These are phyloP conservation scores for Nicotiana tomentosiformis DNA, from an alignment of 257 asterid genomes.

Conservation along the genomic window DNA sequence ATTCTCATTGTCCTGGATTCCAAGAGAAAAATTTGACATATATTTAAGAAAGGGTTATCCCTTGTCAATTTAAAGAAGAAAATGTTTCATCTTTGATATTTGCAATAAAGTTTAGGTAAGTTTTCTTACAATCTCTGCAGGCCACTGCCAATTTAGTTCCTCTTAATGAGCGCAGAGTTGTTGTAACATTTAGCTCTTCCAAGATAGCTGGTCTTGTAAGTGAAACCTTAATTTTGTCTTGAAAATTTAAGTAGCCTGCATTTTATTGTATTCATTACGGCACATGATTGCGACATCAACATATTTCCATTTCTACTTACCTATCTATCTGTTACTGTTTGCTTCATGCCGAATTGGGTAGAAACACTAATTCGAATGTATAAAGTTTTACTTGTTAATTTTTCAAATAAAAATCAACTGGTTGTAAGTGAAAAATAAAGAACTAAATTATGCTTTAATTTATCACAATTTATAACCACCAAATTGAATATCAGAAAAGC, in stretches of 20 bases:
- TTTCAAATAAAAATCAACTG: neutral
- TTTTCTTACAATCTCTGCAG: slow-evolving; percentile 7
- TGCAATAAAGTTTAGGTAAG: neutral
- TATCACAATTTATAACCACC: too few species aligned
- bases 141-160: slow-evolving; percentile 56
- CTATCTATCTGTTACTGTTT: neutral
- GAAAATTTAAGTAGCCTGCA: neutral
- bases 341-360: neutral
- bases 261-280: neutral
- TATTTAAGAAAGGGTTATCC: neutral
- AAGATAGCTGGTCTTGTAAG: slow-evolving; percentile 64
- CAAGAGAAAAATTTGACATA: neutral
- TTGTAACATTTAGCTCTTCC: slow-evolving; percentile 54
- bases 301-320: neutral
- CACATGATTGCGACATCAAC: too few species aligned
- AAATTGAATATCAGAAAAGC: too few species aligned
- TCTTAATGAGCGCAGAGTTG: slow-evolving; percentile 9
- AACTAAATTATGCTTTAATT: too few species aligned
- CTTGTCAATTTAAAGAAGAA: neutral
- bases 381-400: neutral
- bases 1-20: neutral
- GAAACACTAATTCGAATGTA: neutral
- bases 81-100: too few species aligned
- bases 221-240: slow-evolving; percentile 3
- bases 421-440: too few species aligned